Percentiles rank a stretch among this genome's conserved stretches.
Evolutionary conservation across 78 protist species (phyloP).

Genomic region (Dictyostelium brefeldianum): DNA sequence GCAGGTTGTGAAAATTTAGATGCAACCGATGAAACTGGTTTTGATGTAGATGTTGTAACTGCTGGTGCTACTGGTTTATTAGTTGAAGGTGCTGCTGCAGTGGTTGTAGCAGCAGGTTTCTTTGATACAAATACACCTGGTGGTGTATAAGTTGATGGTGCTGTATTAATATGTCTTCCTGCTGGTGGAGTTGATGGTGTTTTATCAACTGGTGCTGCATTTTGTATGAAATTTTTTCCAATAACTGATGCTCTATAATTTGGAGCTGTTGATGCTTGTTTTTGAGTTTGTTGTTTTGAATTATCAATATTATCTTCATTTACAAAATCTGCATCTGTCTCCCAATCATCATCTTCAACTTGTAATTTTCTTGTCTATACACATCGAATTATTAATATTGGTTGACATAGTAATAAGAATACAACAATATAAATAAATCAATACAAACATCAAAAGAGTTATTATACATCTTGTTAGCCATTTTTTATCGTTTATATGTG

Average conservation of each 20-base stretch:
- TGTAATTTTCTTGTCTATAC: no score
- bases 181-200: conserved; percentile 35
- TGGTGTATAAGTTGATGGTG: conserved; percentile 20
- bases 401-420: no score
- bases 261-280: background rate
- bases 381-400: no score
- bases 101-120: conserved; percentile 19
- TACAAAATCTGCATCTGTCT: conserved; percentile 71
- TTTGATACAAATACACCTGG: conserved; percentile 22
- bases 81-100: background rate
- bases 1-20: conserved; percentile 47
- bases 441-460: conserved; percentile 44
- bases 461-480: conserved; percentile 45
- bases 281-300: conserved; percentile 46
- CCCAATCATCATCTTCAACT: conserved; percentile 68
- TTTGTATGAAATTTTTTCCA: conserved; percentile 49
- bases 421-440: no score
- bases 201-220: conserved; percentile 42
- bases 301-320: conserved; percentile 69
- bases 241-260: conserved; percentile 15
- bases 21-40: conserved; percentile 16
- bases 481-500: background rate
- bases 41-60: background rate
- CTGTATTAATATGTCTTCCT: background rate
- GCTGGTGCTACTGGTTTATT: conserved; percentile 34